phyloP scores from a whole-genome alignment of 331 rosid genomes.

The Pyracantha coccinea region DNA sequence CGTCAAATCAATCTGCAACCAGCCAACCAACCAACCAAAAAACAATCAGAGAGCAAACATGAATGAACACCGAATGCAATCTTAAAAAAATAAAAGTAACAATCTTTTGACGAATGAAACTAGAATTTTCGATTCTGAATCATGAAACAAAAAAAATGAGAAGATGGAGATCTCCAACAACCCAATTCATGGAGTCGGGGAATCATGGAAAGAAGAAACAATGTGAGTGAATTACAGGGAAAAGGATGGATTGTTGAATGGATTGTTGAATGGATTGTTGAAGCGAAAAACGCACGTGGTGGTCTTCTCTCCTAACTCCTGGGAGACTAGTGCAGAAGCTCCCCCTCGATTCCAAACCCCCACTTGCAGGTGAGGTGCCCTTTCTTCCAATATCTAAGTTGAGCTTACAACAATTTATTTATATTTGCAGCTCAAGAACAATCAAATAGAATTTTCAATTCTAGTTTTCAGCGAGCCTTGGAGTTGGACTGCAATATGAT shows the following conservation, averaged over 20 bases:
- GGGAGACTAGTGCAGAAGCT: background rate
- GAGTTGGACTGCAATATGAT: constrained; percentile 59
- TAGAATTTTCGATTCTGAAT: background rate
- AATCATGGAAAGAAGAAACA: background rate
- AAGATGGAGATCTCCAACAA: background rate
- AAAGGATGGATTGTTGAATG: background rate
- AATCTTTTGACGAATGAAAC: background rate
- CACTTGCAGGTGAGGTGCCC: no score
- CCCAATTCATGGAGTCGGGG: background rate
- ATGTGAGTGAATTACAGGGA: background rate
- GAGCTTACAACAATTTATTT: background rate
- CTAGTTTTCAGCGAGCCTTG: constrained; percentile 66
- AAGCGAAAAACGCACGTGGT: background rate
- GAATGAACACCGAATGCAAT: background rate
- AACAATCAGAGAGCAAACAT: background rate
- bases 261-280: background rate
- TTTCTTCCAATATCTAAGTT: background rate
- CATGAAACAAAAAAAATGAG: background rate
- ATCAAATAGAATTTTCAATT: background rate
- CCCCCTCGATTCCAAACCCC: no score
- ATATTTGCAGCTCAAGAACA: background rate
- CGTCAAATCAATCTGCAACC: constrained; percentile 76
- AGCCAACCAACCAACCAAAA: background rate
- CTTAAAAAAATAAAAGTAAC: background rate
- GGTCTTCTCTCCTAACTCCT: background rate